A percentile compares a stretch with the other conserved stretches of the same genome.
Evolutionary conservation across 148 eudicot species (phyloP).

Genomic region (Chenopodium formosanum): DNA sequence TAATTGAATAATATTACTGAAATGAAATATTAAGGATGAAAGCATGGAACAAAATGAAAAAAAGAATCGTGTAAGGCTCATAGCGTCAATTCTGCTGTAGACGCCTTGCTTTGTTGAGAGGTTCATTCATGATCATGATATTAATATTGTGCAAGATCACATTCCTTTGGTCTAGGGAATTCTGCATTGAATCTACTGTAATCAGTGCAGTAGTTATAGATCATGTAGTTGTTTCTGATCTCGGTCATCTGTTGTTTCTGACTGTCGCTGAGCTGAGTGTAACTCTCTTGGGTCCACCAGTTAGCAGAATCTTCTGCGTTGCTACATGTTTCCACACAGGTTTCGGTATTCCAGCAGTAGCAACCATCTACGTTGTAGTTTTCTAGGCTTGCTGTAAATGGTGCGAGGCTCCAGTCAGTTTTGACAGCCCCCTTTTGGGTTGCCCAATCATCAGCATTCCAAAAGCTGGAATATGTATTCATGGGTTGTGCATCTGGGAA

Average conservation of each 20-base stretch:
- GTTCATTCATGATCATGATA: background rate
- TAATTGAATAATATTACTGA: background rate
- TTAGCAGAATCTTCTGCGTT: constrained; percentile 23
- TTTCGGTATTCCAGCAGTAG: constrained; percentile 35
- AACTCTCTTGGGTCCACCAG: constrained; percentile 42
- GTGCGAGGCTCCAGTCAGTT: constrained; percentile 57
- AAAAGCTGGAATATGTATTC: constrained; percentile 52
- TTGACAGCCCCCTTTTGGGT: constrained; percentile 58
- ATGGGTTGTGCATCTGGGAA: constrained; percentile 57
- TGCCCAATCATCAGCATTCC: constrained; percentile 80
- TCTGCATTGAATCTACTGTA: constrained; percentile 35
- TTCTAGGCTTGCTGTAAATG: constrained; percentile 42
- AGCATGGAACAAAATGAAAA: background rate
- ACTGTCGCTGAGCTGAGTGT: constrained; percentile 25
- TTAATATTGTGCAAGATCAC: constrained; percentile 44
- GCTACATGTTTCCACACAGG: constrained; percentile 43
- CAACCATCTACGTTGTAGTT: constrained; percentile 49
- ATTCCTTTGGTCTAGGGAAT: constrained; percentile 44
- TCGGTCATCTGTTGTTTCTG: constrained; percentile 42
- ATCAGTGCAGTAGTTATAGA: constrained; percentile 68
- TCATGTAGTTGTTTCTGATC: constrained; percentile 47
- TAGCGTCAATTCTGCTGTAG: background rate
- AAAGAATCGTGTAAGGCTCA: background rate
- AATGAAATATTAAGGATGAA: no score
- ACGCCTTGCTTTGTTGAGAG: background rate